Conservation (phyloP, 306 rosid genomes). For the Parietaria judaica region DNA sequence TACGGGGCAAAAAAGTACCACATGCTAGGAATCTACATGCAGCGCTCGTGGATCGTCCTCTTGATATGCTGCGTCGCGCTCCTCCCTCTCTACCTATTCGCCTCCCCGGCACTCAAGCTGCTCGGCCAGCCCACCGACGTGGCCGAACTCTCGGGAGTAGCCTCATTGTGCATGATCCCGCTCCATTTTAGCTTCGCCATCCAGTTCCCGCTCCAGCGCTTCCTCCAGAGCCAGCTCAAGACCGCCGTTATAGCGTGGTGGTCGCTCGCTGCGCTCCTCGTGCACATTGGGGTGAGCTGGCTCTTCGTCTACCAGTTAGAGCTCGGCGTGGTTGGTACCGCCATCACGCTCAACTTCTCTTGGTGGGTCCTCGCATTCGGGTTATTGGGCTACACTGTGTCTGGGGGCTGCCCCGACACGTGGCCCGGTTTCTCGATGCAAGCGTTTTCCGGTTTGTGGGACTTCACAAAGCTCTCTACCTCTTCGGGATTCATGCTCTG, state of each 20-base stretch:
- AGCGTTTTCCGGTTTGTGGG: conserved; percentile 77
- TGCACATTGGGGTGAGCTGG: conserved; percentile 53
- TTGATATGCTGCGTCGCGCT: conserved; percentile 43
- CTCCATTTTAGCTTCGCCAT: conserved; percentile 57
- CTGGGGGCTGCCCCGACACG: conserved; percentile 63
- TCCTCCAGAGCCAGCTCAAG: conserved; percentile 56
- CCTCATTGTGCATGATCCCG: conserved; percentile 42
- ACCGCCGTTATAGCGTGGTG: conserved; percentile 41
- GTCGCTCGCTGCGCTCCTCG: conserved; percentile 30
- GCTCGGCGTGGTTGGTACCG: conserved; percentile 48
- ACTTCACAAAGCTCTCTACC: conserved; percentile 58
- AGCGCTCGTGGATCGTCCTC: conserved; percentile 75
- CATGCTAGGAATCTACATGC: conserved; percentile 84
- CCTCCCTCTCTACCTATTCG: conserved; percentile 47
- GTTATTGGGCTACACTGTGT: conserved; percentile 30
- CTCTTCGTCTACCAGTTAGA: conserved; percentile 42
- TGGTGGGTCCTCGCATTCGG: conserved; percentile 64
- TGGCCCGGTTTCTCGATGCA: conserved; percentile 76
- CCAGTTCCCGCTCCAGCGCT: conserved; percentile 58
- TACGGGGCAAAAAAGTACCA: conserved; percentile 63
- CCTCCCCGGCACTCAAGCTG: conserved; percentile 43
- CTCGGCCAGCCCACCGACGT: conserved; percentile 58
- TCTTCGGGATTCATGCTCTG: conserved; percentile 82
- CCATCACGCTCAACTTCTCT: conserved; percentile 43
- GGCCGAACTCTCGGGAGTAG: conserved; percentile 45